Percentiles rank a stretch among this genome's conserved stretches.
Evolutionary conservation across 2,329 filamentous ascomycete species (phyloP).

Genomic region (Arthrobotrys iridis): DNA sequence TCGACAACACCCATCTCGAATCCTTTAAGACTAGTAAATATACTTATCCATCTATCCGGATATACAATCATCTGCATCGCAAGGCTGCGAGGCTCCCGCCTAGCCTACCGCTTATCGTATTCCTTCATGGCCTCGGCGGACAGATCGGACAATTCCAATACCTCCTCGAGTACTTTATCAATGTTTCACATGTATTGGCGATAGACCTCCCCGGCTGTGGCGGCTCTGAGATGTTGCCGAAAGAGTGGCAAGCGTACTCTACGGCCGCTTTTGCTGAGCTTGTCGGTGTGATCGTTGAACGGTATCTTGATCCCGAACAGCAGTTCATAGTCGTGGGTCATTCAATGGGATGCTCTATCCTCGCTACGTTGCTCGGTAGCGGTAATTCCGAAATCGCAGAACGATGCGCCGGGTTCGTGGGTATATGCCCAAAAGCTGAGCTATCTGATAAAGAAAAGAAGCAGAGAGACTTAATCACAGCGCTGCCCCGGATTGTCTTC

Average conservation of each 20-base stretch:
- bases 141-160: conserved; percentile 87
- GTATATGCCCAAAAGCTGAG: conserved; percentile 79
- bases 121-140: conserved; percentile 92
- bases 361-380: conserved; percentile 65
- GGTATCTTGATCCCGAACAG: conserved; percentile 73
- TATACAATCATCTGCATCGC: conserved; percentile 83
- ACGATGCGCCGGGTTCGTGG: conserved; percentile 72
- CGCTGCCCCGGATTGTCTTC: conserved; percentile 76
- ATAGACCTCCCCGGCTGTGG: conserved; percentile 93
- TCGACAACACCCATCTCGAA: conserved; percentile 51
- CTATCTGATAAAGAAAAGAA: conserved; percentile 68
- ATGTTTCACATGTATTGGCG: conserved; percentile 83
- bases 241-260: conserved; percentile 79
- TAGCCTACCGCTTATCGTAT: conserved; percentile 84
- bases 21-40: conserved; percentile 76
- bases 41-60: conserved; percentile 78
- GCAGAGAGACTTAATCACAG: conserved; percentile 52
- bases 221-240: conserved; percentile 76
- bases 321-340: conserved; percentile 84
- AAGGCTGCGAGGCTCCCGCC: conserved; percentile 83
- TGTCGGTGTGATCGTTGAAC: conserved; percentile 77
- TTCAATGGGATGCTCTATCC: conserved; percentile 86
- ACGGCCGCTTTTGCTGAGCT: conserved; percentile 79
- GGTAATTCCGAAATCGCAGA: conserved; percentile 28
- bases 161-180: conserved; percentile 80